Percentiles rank a stretch among this genome's conserved stretches.
Evolutionary conservation across 2,329 filamentous ascomycete species (phyloP).

Genomic region (Fusarium chuoi): DNA sequence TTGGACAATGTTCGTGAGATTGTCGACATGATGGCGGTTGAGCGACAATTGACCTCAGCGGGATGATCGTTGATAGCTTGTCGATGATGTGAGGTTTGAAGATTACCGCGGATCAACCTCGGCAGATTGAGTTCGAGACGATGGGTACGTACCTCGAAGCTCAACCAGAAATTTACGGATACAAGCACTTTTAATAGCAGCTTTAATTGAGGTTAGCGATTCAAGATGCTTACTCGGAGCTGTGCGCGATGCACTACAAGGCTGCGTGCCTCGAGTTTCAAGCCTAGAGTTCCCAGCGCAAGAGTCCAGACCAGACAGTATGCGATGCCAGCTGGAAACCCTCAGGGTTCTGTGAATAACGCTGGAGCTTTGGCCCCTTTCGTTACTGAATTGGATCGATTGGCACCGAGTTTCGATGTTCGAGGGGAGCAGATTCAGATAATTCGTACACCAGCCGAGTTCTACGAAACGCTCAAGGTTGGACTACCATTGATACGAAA

Average conservation of each 20-base stretch:
- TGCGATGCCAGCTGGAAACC: slow-evolving; percentile 48
- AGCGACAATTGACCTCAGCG: slow-evolving; percentile 43
- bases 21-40: slow-evolving; percentile 81
- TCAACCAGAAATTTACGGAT: slow-evolving; percentile 29
- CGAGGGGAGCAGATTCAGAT: slow-evolving; percentile 83
- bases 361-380: slow-evolving; percentile 63
- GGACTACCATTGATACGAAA: background rate
- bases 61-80: slow-evolving; percentile 25
- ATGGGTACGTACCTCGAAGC: slow-evolving; percentile 34
- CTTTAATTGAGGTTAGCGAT: slow-evolving; percentile 3
- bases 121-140: slow-evolving; percentile 35
- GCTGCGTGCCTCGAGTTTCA: slow-evolving; percentile 40
- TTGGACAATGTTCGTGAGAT: slow-evolving; percentile 87
- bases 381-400: slow-evolving; percentile 80
- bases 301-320: slow-evolving; percentile 55
- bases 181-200: slow-evolving; percentile 20
- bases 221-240: slow-evolving; percentile 50
- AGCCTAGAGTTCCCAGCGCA: slow-evolving; percentile 41
- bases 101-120: slow-evolving; percentile 47
- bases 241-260: slow-evolving; percentile 47
- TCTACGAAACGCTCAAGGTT: slow-evolving; percentile 92
- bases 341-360: slow-evolving; percentile 27
- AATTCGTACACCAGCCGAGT: slow-evolving; percentile 82
- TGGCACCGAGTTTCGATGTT: slow-evolving; percentile 91
- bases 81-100: slow-evolving; percentile 38